Evolutionary conservation across 805 yeast genomes (phyloP).

Genomic region (Suhomyces vadensis): DNA sequence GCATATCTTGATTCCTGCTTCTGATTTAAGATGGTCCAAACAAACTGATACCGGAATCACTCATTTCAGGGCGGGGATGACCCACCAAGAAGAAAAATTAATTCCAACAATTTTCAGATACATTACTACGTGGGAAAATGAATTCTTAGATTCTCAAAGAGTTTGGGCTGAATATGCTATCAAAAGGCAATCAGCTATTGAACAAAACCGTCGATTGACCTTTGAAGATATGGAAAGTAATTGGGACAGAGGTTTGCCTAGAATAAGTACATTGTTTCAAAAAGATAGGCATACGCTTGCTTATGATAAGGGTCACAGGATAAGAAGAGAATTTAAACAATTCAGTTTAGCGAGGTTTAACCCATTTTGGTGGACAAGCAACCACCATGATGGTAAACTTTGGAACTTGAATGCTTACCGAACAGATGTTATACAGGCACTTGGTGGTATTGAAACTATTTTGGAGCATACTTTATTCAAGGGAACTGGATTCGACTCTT

Average conservation of each 20-base stretch:
- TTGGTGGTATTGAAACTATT: conserved; percentile 96
- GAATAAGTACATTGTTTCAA: conserved; percentile 92
- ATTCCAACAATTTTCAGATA: conserved; percentile 95
- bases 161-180: conserved; percentile 98
- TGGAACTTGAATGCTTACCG: conserved; percentile 94
- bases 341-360: conserved; percentile 70
- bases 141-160: conserved; percentile 87
- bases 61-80: conserved; percentile 93
- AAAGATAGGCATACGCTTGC: conserved; percentile 94
- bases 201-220: conserved; percentile 80
- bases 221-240: conserved; percentile 91
- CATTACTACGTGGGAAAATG: conserved; percentile 95
- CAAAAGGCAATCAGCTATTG: conserved; percentile 82
- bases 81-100: conserved; percentile 71
- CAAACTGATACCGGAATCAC: conserved; percentile 95
- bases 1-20: conserved; percentile 90
- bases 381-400: conserved; percentile 90
- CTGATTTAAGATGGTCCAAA: conserved; percentile 86
- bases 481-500: conserved; percentile 95
- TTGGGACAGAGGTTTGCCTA: conserved; percentile 97
- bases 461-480: conserved; percentile 91
- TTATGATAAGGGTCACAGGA: conserved; percentile 89
- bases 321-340: conserved; percentile 75
- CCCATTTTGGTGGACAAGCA: conserved; percentile 96
- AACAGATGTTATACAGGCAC: conserved; percentile 93